Evolutionary conservation across 352 stramenopile species (phyloP), one percentile per base, ranked within the genome.

Genomic region (Pythium phragmiticola): DNA sequence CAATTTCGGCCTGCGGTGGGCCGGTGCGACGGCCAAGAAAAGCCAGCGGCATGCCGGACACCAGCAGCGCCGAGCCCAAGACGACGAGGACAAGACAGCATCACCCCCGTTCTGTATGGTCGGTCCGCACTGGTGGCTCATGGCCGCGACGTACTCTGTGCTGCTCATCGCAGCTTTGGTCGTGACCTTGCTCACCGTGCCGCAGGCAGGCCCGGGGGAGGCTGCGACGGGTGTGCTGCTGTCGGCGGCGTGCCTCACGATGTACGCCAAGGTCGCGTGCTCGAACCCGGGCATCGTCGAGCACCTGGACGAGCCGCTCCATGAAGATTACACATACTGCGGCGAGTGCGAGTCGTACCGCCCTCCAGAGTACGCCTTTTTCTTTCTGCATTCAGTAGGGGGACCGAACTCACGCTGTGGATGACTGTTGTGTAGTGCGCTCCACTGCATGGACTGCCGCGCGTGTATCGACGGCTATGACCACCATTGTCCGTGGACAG

Each of bases 401-500:
- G 3, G 2, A 16, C 9, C 37, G 14, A 42, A 42, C 37, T 42
- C 37, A 17, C 3, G 17, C 13, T 26, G 26, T 5, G 26, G 2
- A 30, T 30, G 26, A 30, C 4, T 30, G 26, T 30, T 30, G 4
- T 19, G 9, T 23, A 95, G 80, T 19, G 84, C 89, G 7, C 66
- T 88, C 37, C 89, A 96, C 57, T 96, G 89, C 61, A 84, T 90
- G 70, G 86, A 96, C 60, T 96, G 89, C 66, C 81, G 85, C 39
- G 87, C 90, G 59, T 96, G 89, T 57, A 87, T 96, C 53, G 80
- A 88, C 45, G 87, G 88, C 49, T 92, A 95, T 63, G 90, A 97
- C 64, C 90, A 97, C 70, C 90, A 97, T 64, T 97, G 90, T 63
- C 90, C 90, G 23, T 97, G 90, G 87, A 97, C 90, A 13, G 88